phyloP scores from a whole-genome alignment of 441 rosid genomes.

The Adansonia madagascariensis region DNA sequence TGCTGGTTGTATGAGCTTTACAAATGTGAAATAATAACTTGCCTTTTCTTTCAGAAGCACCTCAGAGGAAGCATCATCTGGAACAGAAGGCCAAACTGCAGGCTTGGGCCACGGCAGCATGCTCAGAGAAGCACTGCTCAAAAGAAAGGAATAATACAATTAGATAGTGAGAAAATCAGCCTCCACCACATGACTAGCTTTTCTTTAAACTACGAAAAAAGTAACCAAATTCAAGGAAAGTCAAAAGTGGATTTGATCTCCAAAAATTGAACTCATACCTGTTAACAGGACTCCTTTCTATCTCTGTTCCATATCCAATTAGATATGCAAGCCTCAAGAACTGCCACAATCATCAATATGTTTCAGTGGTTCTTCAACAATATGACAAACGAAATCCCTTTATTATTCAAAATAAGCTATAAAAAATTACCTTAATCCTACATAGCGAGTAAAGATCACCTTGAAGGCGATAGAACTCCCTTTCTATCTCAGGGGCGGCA shows the following conservation, averaged over 20 bases:
- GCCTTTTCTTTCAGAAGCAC: slow-evolving; percentile 98
- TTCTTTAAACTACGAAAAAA: slow-evolving; percentile 4
- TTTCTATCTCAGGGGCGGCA: slow-evolving; percentile 76
- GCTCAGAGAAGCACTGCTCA: slow-evolving; percentile 92
- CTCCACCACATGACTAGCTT: not conserved
- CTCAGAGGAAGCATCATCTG: slow-evolving; percentile 76
- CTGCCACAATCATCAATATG: slow-evolving; percentile 57
- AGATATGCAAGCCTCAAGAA: slow-evolving; percentile 97
- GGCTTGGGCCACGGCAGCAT: slow-evolving; percentile 99
- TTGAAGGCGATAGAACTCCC: slow-evolving; percentile 89
- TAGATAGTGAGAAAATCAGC: not conserved
- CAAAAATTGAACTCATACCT: slow-evolving; percentile 52
- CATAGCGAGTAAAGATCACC: slow-evolving; percentile 97
- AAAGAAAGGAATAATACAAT: slow-evolving; percentile 31
- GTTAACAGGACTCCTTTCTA: slow-evolving; percentile 95
- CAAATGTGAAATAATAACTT: slow-evolving; percentile 35
- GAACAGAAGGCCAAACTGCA: slow-evolving; percentile 93
- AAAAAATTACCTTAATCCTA: slow-evolving; percentile 74
- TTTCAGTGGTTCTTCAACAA: slow-evolving; percentile 29
- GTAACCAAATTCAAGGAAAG: slow-evolving; percentile 23
- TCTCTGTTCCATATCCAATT: slow-evolving; percentile 85
- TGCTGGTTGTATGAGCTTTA: slow-evolving; percentile 23
- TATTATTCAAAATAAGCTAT: slow-evolving; percentile 22
- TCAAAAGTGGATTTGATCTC: slow-evolving; percentile 21
- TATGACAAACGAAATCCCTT: slow-evolving; percentile 21